These are phyloP conservation scores for Melanopsichium pennsylvanicum DNA, from an alignment of 1,284 basidiomycete genomes.

Conservation along the genomic window DNA sequence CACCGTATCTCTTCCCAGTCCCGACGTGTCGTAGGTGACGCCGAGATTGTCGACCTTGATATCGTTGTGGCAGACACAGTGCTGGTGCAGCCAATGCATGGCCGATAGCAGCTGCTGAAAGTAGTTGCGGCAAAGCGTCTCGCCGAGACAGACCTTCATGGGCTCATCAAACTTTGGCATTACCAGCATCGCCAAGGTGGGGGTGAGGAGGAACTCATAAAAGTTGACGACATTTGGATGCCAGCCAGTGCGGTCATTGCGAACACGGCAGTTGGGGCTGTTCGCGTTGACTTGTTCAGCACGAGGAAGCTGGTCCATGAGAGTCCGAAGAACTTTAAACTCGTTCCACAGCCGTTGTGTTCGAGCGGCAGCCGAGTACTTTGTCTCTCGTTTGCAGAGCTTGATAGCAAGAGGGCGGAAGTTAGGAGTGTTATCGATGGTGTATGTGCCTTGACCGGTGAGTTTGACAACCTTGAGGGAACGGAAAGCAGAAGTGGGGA, in stretches of 20 bases:
- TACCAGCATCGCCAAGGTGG: constrained; percentile 42
- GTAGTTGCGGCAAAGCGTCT: constrained; percentile 42
- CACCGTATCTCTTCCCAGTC: constrained; percentile 21
- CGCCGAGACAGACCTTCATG: constrained; percentile 54
- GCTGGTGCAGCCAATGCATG: constrained; percentile 54
- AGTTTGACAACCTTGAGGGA: constrained; percentile 27
- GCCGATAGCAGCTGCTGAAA: constrained; percentile 49
- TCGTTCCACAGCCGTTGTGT: constrained; percentile 57
- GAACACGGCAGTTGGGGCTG: constrained; percentile 35
- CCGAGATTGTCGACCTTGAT: constrained; percentile 58
- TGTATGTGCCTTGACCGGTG: constrained; percentile 23
- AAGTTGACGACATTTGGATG: constrained; percentile 52
- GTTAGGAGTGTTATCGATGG: constrained; percentile 23
- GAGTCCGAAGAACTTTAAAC: constrained; percentile 49
- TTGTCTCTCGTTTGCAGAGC: constrained; percentile 45
- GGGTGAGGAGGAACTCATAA: constrained; percentile 50
- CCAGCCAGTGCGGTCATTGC: constrained; percentile 38
- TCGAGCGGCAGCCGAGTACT: constrained; percentile 33
- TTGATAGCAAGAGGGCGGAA: constrained; percentile 48
- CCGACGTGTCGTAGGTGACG: constrained; percentile 41
- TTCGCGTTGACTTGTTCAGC: constrained; percentile 28
- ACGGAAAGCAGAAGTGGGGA: constrained; percentile 34
- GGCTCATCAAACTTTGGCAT: constrained; percentile 56
- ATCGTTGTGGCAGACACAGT: constrained; percentile 53
- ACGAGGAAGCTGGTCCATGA: constrained; percentile 36